Conservation (phyloP, 1,284 basidiomycete species). For the Naganishia sp. region DNA sequence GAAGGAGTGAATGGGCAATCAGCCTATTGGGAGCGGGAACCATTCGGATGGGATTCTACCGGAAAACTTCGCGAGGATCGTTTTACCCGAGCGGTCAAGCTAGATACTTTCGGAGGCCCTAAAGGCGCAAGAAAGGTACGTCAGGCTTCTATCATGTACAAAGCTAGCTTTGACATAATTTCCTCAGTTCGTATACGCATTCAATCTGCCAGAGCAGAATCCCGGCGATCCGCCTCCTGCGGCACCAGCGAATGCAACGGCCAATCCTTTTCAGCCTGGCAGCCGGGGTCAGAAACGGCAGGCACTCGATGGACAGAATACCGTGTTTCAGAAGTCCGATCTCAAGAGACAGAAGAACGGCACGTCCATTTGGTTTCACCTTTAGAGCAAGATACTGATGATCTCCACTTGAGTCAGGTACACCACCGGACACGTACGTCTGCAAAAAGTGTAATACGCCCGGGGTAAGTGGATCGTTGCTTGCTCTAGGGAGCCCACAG, state of each 20-base stretch:
- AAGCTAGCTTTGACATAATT: not conserved
- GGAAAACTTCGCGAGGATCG: constrained; percentile 60
- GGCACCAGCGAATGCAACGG: constrained; percentile 31
- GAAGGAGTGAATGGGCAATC: constrained; percentile 54
- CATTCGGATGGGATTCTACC: constrained; percentile 73
- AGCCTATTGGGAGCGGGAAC: constrained; percentile 90
- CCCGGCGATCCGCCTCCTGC: constrained; percentile 42
- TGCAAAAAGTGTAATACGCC: constrained; percentile 73
- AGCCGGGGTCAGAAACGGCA: constrained; percentile 60
- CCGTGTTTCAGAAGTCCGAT: constrained; percentile 31
- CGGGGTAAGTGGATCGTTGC: constrained; percentile 58
- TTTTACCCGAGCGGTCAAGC: constrained; percentile 73
- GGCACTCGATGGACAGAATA: constrained; percentile 54
- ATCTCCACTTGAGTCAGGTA: constrained; percentile 50
- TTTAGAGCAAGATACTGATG: too few species aligned
- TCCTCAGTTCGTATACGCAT: constrained; percentile 31
- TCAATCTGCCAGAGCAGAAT: constrained; percentile 32
- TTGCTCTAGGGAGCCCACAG: not conserved
- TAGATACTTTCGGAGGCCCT: constrained; percentile 79
- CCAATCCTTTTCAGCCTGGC: constrained; percentile 19
- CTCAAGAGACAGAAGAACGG: constrained; percentile 32
- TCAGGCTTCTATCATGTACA: not conserved
- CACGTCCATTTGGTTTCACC: constrained; percentile 36
- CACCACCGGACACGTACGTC: constrained; percentile 66
- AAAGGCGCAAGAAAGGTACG: constrained; percentile 25